Percentiles rank a stretch among this genome's conserved stretches.
Evolutionary conservation across 306 rosid species (phyloP).

Genomic region (Casuarina cunninghamiana): DNA sequence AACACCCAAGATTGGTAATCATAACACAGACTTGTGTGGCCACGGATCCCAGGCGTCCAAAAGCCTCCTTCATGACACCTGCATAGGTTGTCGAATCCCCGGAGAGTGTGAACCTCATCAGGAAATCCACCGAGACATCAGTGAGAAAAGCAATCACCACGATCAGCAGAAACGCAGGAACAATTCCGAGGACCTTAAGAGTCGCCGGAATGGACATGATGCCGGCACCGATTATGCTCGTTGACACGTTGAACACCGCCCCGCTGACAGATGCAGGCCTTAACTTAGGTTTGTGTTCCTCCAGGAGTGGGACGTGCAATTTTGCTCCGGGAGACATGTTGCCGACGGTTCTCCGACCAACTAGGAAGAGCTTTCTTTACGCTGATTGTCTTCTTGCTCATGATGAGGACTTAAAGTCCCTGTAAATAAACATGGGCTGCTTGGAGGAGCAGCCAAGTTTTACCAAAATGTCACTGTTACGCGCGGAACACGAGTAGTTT

Average conservation of each 20-base stretch:
- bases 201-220: conserved; percentile 94
- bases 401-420: not conserved
- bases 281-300: not conserved
- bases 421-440: not conserved
- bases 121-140: conserved; percentile 70
- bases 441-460: not conserved
- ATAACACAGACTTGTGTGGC: conserved; percentile 65
- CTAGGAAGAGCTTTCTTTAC: not conserved
- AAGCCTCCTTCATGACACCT: conserved; percentile 87
- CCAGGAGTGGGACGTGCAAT: conserved; percentile 48
- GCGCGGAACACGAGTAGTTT: not conserved
- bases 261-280: conserved; percentile 53
- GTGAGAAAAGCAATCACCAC: conserved; percentile 59
- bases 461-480: conserved; percentile 24
- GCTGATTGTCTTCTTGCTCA: conserved; percentile 2
- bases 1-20: conserved; percentile 69
- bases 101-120: conserved; percentile 75
- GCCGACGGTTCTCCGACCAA: conserved; percentile 4
- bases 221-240: conserved; percentile 83
- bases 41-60: conserved; percentile 58
- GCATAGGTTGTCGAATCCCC: conserved; percentile 71
- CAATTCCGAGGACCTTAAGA: conserved; percentile 72
- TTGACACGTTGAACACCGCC: conserved; percentile 83
- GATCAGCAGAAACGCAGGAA: conserved; percentile 61
- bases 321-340: conserved; percentile 63